These are phyloP conservation scores for Colletotrichum graminicola DNA, from an alignment of 2,329 filamentous ascomycete species.

Conservation along the genomic window DNA sequence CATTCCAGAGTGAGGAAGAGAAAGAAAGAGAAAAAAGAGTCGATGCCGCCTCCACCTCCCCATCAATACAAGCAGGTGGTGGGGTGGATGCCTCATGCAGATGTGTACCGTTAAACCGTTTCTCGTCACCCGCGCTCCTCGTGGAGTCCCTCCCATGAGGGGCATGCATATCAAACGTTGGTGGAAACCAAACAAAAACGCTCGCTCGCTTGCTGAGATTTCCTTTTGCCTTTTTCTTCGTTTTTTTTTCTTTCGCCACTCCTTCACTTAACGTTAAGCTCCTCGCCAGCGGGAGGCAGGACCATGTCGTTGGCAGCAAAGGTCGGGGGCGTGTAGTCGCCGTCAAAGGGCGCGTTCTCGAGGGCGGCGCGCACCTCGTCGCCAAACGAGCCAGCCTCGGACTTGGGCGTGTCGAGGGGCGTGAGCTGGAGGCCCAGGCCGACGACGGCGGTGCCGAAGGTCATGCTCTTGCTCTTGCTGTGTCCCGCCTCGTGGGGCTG, in stretches of 20 bases:
- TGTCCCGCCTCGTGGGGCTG: slow-evolving; percentile 40
- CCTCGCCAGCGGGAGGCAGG: slow-evolving; percentile 37
- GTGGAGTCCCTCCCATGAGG: neutral
- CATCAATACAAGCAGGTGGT: slow-evolving; percentile 1
- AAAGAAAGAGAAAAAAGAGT: neutral
- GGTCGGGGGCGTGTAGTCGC: slow-evolving; percentile 38
- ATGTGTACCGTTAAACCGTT: slow-evolving; percentile 34
- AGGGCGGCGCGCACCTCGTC: slow-evolving; percentile 34
- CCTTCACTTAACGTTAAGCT: slow-evolving; percentile 19
- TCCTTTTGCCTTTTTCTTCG: neutral
- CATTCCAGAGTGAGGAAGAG: neutral
- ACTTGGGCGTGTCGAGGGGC: slow-evolving; percentile 53
- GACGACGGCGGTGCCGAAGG: slow-evolving; percentile 54
- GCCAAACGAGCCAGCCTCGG: slow-evolving; percentile 33
- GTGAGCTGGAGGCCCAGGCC: slow-evolving; percentile 57
- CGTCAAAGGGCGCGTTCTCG: slow-evolving; percentile 23
- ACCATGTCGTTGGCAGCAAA: slow-evolving; percentile 23
- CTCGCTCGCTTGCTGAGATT: slow-evolving; percentile 37
- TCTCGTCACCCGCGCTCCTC: neutral
- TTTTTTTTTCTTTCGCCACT: no score
- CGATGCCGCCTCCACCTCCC: neutral
- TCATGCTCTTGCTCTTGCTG: slow-evolving; percentile 55
- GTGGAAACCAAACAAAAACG: slow-evolving; percentile 28
- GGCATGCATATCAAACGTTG: slow-evolving; percentile 14
- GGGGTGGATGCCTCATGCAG: slow-evolving; percentile 16